Evolutionary conservation across 305 asterid genomes (phyloP).

Genomic region (Rubia peregrina): DNA sequence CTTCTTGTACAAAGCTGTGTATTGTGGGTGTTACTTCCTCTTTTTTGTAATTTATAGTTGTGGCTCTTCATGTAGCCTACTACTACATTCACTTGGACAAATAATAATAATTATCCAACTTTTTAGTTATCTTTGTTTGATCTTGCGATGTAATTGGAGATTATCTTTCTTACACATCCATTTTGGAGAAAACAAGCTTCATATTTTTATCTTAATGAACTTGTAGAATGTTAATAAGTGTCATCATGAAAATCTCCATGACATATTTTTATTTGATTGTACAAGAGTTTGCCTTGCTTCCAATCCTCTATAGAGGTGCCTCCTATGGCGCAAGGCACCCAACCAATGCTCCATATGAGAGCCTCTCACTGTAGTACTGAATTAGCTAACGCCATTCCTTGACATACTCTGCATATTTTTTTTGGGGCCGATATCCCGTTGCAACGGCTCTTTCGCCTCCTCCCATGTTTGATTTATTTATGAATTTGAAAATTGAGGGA

Average conservation of each 20-base stretch:
- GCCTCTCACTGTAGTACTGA: constrained; percentile 16
- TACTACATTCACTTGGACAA: too few relatives aligned
- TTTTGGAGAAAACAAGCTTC: background rate
- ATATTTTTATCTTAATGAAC: background rate
- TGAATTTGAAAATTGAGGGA: constrained; percentile 18
- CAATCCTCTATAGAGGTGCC: constrained; percentile 30
- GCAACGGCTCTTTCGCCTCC: constrained; percentile 35
- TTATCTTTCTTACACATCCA: background rate
- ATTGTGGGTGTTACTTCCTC: too few relatives aligned
- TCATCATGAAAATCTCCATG: too few relatives aligned
- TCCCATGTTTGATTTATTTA: constrained; percentile 8
- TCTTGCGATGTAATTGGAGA: background rate
- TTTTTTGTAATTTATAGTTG: too few relatives aligned
- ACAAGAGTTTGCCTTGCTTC: constrained; percentile 20
- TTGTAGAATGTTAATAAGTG: background rate
- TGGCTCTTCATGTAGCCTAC: too few relatives aligned
- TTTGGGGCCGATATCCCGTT: constrained; percentile 27
- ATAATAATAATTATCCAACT: too few relatives aligned
- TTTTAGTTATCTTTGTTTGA: background rate
- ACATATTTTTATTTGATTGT: too few relatives aligned
- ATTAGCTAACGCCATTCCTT: constrained; percentile 40
- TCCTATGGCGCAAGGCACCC: constrained; percentile 41
- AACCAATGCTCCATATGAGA: constrained; percentile 22
- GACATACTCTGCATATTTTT: constrained; percentile 33
- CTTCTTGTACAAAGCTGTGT: too few relatives aligned